Conservation (phyloP, 345 rosid genomes). For the Mercurialis annua region DNA sequence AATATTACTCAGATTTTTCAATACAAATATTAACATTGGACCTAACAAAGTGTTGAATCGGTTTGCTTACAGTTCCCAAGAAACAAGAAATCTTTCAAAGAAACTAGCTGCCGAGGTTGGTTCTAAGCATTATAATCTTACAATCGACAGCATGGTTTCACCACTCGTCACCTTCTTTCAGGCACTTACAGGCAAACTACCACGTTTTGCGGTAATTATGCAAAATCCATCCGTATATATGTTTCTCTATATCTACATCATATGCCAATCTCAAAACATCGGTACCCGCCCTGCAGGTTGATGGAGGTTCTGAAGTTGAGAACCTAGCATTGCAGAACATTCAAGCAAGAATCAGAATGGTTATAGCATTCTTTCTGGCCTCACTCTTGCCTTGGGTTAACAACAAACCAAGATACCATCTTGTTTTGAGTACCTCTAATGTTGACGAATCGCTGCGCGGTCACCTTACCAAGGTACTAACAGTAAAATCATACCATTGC, state of each 20-base stretch:
- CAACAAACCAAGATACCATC: conserved; percentile 80
- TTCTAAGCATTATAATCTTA: conserved; percentile 84
- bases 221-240: no score
- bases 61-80: conserved; percentile 62
- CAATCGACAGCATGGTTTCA: conserved; percentile 77
- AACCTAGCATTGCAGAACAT: conserved; percentile 95
- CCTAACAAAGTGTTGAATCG: no score
- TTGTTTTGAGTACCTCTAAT: conserved; percentile 90
- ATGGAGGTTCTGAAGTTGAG: conserved; percentile 88
- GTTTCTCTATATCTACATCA: background rate
- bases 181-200: conserved; percentile 81
- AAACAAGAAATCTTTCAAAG: conserved; percentile 74
- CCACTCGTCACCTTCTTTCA: conserved; percentile 71
- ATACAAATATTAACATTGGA: no score
- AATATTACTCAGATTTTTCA: background rate
- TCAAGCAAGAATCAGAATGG: conserved; percentile 99
- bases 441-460: conserved; percentile 97
- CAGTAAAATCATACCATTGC: no score
- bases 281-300: conserved; percentile 48
- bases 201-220: conserved; percentile 72
- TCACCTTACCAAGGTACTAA: conserved; percentile 62
- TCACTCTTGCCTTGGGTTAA: conserved; percentile 98
- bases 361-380: conserved; percentile 87
- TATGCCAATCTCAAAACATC: no score
- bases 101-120: conserved; percentile 84